These are phyloP conservation scores for Saccharomycopsis sp. DNA, from an alignment of 805 yeast species.

Conservation along the genomic window DNA sequence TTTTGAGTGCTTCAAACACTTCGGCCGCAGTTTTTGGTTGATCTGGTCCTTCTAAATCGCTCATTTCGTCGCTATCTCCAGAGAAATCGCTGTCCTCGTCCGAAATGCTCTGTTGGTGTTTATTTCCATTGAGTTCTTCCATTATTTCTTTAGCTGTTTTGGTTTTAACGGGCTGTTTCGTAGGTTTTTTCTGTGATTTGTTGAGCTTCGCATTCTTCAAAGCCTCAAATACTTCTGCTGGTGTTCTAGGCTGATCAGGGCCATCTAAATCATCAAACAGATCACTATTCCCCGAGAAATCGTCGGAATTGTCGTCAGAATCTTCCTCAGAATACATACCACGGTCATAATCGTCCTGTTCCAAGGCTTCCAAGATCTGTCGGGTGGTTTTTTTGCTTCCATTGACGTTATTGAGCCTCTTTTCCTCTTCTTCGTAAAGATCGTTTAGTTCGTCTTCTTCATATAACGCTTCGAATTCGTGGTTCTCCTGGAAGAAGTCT, in stretches of 20 bases:
- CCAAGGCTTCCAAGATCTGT: slow-evolving; percentile 19
- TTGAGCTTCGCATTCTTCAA: neutral
- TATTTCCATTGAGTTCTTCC: slow-evolving; percentile 26
- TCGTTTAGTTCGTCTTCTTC: slow-evolving; percentile 24
- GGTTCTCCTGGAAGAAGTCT: slow-evolving; percentile 25
- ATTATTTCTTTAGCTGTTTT: slow-evolving; percentile 17
- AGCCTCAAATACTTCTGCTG: neutral
- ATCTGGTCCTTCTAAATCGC: slow-evolving; percentile 21
- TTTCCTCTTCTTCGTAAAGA: slow-evolving; percentile 23
- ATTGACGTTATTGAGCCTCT: slow-evolving; percentile 3
- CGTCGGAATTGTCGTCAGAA: neutral
- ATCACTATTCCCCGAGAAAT: neutral
- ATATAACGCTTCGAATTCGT: slow-evolving; percentile 24
- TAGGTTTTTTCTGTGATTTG: slow-evolving; percentile 2
- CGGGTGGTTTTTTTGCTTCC: slow-evolving; percentile 8
- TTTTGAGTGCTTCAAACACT: slow-evolving; percentile 40
- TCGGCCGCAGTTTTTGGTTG: slow-evolving; percentile 35
- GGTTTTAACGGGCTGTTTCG: neutral
- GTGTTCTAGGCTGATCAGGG: neutral
- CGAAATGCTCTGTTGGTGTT: slow-evolving; percentile 22
- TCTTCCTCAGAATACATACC: slow-evolving; percentile 6
- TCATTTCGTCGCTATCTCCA: slow-evolving; percentile 25
- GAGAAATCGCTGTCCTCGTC: slow-evolving; percentile 28
- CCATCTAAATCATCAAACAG: slow-evolving; percentile 1
- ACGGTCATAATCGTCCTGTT: slow-evolving; percentile 3